Percentiles rank a stretch among this genome's conserved stretches.
phyloP scores from a whole-genome alignment of 2,329 filamentous ascomycete species.

The Fusarium floridanum region DNA sequence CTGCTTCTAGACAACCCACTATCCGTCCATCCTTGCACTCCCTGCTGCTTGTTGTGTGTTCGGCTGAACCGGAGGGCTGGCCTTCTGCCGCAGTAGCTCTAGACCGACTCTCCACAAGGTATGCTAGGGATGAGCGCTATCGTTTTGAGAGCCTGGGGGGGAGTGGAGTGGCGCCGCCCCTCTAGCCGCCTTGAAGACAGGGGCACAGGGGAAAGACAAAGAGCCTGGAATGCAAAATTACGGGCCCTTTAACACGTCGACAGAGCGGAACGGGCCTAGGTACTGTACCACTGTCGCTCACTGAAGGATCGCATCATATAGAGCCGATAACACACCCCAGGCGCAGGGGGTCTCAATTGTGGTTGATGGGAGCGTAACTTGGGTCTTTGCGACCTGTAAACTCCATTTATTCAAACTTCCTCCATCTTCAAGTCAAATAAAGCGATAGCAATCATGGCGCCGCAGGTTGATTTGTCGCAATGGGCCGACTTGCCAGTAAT shows the following conservation, averaged over 20 bases:
- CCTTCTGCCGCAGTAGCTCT: background rate
- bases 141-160: background rate
- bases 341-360: background rate
- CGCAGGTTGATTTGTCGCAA: background rate
- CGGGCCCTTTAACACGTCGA: background rate
- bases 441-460: background rate
- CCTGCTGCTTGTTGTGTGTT: background rate
- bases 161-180: background rate
- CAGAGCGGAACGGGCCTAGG: background rate
- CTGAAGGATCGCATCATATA: slow-evolving; percentile 4
- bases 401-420: background rate
- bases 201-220: background rate
- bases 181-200: background rate
- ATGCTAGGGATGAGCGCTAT: background rate
- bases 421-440: background rate
- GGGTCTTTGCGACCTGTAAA: background rate
- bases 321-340: slow-evolving; percentile 4
- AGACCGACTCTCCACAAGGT: background rate
- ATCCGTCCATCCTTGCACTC: background rate
- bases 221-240: slow-evolving; percentile 2
- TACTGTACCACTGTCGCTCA: background rate
- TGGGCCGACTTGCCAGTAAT: background rate
- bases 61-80: background rate
- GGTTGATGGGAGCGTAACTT: background rate
- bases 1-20: background rate